Evolutionary conservation across 2,329 filamentous ascomycete genomes (phyloP), one percentile per base, ranked within the genome.

Genomic region (Cercospora sesami): DNA sequence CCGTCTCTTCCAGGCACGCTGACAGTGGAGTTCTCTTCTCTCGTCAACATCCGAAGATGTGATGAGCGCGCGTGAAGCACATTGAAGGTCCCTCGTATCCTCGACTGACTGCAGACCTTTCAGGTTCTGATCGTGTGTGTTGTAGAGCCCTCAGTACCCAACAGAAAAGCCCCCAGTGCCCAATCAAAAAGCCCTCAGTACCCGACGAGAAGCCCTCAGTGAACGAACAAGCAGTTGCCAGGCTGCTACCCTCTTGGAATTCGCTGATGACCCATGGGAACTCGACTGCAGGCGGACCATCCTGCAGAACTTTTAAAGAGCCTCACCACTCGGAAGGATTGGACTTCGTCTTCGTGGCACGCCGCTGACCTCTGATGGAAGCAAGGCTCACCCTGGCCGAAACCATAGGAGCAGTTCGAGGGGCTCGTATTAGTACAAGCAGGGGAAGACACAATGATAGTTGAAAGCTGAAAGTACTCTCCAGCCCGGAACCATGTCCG

Each of bases 261-360:
- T n/a, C 31, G 26, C 53, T 58, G 53, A 58, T 30, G 26, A 30
- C 26, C 53, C 53, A 30, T 42, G 53, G 9, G 21, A 9, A 58
- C 23, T 58, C 53, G 53, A 58, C 53, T 53, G 26, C 53, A 28
- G 53, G 53, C 53, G 53, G 53, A 58, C 53, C 53, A 58, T 58
- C 53, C 21, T 28, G 26, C 28, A 58, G 53, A 23, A 28, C 21
- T 30, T 58, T 33, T 10, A 58, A 6, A 23, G 53, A 58, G 30
- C 26, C 30, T 10, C 26, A 23, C 53, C 53, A 58, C 53, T 58
- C 53, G 26, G 53, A 58, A 31, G 53, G 53, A 58, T 58, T 30
- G 53, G 53, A 58, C 53, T 58, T 58, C 53, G 53, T 58, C 53
- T 16, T 58, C 53, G 53, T 58, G 53, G 53, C 53, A 33, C 26